A percentile compares a stretch with the other conserved stretches of the same genome.
These are phyloP conservation scores for Scutellaria barbata DNA, from an alignment of 257 asterid genomes.

Conservation along the genomic window DNA sequence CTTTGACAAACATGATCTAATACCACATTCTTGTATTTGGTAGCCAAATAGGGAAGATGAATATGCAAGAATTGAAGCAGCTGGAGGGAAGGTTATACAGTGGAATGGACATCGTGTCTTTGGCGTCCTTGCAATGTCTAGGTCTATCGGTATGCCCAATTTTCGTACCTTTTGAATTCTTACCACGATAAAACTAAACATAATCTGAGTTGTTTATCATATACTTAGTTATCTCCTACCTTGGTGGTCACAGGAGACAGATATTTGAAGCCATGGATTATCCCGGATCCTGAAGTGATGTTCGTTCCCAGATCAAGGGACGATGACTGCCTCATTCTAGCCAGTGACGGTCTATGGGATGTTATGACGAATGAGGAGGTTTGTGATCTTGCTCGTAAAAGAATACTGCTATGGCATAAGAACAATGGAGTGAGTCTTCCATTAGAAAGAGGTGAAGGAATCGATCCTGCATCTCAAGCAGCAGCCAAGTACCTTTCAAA, in stretches of 20 bases:
- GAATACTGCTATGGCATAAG: constrained; percentile 81
- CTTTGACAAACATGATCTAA: constrained; percentile 8
- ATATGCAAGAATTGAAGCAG: constrained; percentile 88
- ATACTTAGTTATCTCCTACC: too few relatives aligned
- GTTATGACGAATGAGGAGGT: constrained; percentile 90
- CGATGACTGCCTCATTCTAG: constrained; percentile 80
- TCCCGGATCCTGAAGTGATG: constrained; percentile 87
- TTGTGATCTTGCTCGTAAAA: constrained; percentile 79
- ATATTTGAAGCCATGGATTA: constrained; percentile 88
- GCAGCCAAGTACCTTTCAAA: constrained; percentile 88
- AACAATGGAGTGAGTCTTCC: constrained; percentile 53
- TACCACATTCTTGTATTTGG: not conserved
- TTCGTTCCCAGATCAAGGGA: constrained; percentile 73
- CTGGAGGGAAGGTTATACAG: constrained; percentile 97
- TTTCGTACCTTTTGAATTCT: too few relatives aligned
- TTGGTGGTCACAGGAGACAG: constrained; percentile 65
- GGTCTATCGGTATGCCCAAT: constrained; percentile 79
- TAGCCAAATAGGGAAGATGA: constrained; percentile 97
- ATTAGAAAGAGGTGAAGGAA: constrained; percentile 68
- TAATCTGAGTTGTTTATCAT: too few relatives aligned
- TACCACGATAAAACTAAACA: too few relatives aligned
- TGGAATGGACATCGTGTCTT: constrained; percentile 99
- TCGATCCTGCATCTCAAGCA: constrained; percentile 93
- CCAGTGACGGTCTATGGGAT: constrained; percentile 96
- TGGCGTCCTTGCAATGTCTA: constrained; percentile 98